Conservation (phyloP, 2,329 filamentous ascomycete species). For the Periconia macrospinosa region DNA sequence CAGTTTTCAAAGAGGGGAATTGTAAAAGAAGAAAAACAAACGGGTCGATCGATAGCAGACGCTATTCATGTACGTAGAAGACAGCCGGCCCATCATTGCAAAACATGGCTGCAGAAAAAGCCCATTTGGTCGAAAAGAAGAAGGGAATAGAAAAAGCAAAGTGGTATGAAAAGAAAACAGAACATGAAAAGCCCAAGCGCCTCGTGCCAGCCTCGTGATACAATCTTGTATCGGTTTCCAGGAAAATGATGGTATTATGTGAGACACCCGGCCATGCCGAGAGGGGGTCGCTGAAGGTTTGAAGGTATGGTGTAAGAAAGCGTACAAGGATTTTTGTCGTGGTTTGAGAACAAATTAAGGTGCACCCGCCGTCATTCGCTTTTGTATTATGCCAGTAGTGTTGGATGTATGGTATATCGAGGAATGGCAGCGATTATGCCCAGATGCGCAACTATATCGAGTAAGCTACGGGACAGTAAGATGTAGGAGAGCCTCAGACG, state of each 20-base stretch:
- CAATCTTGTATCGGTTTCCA: conserved; percentile 29
- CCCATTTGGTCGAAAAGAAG: conserved; percentile 22
- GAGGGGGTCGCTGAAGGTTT: conserved; percentile 18
- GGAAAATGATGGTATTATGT: conserved; percentile 31
- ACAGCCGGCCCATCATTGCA: conserved; percentile 26
- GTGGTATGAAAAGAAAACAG: conserved; percentile 36
- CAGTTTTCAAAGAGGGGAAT: neutral
- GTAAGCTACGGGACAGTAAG: conserved; percentile 24
- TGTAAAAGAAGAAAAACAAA: neutral
- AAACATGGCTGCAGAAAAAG: conserved; percentile 13
- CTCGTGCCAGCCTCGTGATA: conserved; percentile 29
- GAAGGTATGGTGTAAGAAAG: conserved; percentile 34
- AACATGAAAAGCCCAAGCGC: conserved; percentile 36
- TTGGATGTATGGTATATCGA: conserved; percentile 20
- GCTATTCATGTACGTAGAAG: conserved; percentile 25
- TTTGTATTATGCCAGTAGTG: conserved; percentile 35
- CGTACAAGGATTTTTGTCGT: conserved; percentile 28
- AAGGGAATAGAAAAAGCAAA: conserved; percentile 19
- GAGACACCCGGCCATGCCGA: conserved; percentile 22
- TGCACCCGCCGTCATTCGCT: conserved; percentile 32
- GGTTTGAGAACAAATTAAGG: conserved; percentile 25
- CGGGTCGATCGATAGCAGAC: conserved; percentile 9
- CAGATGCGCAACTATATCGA: conserved; percentile 53
- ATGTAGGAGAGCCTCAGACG: conserved; percentile 46
- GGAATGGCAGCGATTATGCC: conserved; percentile 44